phyloP scores from a whole-genome alignment of 306 rosid species.

The Cucurbita pepo region DNA sequence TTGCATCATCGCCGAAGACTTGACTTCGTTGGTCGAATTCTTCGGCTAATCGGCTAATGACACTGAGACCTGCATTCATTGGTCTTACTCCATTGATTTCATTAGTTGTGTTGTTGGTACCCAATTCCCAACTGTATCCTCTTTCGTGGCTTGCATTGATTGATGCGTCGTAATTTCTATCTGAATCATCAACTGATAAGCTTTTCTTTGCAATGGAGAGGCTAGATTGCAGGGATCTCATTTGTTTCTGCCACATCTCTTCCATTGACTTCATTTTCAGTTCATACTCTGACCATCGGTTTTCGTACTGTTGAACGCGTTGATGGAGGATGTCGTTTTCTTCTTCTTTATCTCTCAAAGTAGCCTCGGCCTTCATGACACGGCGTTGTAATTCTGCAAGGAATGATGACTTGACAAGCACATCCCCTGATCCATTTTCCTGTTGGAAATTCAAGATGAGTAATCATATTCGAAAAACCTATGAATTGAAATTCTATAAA shows the following conservation, averaged over 20 bases:
- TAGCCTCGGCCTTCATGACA: conserved; percentile 89
- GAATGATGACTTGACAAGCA: conserved; percentile 86
- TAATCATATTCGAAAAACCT: background rate
- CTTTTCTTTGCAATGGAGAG: conserved; percentile 99
- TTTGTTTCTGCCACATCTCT: conserved; percentile 99
- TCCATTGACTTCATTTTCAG: conserved; percentile 97
- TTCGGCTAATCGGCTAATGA: conserved; percentile 83
- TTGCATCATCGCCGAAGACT: conserved; percentile 96
- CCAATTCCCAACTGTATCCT: conserved; percentile 68
- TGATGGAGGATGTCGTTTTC: conserved; percentile 97
- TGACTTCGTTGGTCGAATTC: conserved; percentile 98
- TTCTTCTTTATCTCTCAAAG: conserved; percentile 86
- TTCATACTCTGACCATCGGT: conserved; percentile 96
- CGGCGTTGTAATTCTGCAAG: conserved; percentile 86
- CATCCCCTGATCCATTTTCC: conserved; percentile 68
- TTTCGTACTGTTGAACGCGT: conserved; percentile 86
- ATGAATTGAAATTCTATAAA: too few relatives aligned
- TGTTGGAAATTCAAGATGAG: conserved; percentile 13
- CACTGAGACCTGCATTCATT: conserved; percentile 92
- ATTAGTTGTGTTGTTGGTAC: conserved; percentile 40
- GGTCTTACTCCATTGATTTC: conserved; percentile 86
- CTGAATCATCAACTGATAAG: conserved; percentile 81
- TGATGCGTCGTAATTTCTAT: conserved; percentile 79
- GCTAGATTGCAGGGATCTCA: conserved; percentile 97
- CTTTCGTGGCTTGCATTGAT: conserved; percentile 76